Conservation (phyloP, 2,329 filamentous ascomycete genomes). For the Coniochaeta pulveracea region DNA sequence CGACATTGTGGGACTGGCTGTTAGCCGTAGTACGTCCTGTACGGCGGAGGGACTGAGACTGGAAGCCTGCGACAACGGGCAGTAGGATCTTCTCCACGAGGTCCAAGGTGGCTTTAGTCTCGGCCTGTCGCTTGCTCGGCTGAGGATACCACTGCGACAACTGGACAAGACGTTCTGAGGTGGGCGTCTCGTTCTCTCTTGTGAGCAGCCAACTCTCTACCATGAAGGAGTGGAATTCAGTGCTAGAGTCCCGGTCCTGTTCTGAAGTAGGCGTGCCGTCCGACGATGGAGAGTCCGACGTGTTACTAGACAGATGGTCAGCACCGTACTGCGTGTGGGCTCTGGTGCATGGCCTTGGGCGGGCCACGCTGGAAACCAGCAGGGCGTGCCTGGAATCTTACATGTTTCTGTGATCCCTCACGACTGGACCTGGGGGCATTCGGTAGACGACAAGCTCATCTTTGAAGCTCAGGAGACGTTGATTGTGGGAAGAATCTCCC, state of each 20-base stretch:
- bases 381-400: background rate
- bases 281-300: background rate
- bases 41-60: too few relatives aligned
- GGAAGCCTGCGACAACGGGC: too few relatives aligned
- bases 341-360: background rate
- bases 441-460: conserved; percentile 1
- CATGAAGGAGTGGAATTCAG: background rate
- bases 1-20: too few relatives aligned
- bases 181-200: background rate
- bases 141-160: background rate
- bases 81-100: conserved; percentile 1
- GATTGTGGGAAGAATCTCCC: background rate
- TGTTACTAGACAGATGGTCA: background rate
- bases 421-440: conserved; percentile 3
- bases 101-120: background rate
- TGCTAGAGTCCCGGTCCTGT: background rate
- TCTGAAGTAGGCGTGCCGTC: background rate
- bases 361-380: background rate
- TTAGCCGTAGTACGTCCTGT: too few relatives aligned
- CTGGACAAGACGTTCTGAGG: conserved; percentile 1
- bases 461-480: background rate
- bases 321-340: too few relatives aligned
- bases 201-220: conserved; percentile 3
- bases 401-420: conserved; percentile 1
- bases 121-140: background rate